Evolutionary conservation across 2,329 filamentous ascomycete species (phyloP).

Genomic region (Aspergillus flavus): DNA sequence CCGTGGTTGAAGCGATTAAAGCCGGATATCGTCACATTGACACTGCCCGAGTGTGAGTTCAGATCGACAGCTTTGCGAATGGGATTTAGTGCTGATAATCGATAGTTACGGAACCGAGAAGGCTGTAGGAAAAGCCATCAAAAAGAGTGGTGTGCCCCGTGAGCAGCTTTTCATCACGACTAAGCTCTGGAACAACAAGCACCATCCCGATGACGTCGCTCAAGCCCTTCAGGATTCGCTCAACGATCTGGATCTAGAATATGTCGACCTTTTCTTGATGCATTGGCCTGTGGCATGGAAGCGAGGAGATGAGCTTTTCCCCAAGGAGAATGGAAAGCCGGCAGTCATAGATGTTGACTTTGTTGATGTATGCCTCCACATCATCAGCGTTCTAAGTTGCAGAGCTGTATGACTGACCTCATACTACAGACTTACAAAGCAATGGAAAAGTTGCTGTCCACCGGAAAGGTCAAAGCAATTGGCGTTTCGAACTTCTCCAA

Average conservation of each 20-base stretch:
- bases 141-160: slow-evolving; percentile 64
- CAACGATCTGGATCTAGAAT: slow-evolving; percentile 64
- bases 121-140: slow-evolving; percentile 67
- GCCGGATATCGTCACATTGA: slow-evolving; percentile 60
- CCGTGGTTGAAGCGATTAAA: slow-evolving; percentile 52
- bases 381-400: not conserved
- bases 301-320: slow-evolving; percentile 50
- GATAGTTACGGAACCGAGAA: slow-evolving; percentile 64
- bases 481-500: slow-evolving; percentile 57
- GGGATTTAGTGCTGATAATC: slow-evolving; percentile 5
- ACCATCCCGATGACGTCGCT: slow-evolving; percentile 64
- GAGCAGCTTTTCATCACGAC: slow-evolving; percentile 68
- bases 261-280: slow-evolving; percentile 71
- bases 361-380: slow-evolving; percentile 44
- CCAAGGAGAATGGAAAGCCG: slow-evolving; percentile 49
- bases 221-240: slow-evolving; percentile 63
- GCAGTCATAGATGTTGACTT: slow-evolving; percentile 50
- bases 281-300: slow-evolving; percentile 65
- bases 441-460: slow-evolving; percentile 47
- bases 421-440: slow-evolving; percentile 52
- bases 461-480: slow-evolving; percentile 52
- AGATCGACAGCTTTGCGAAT: not conserved
- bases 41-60: slow-evolving; percentile 48
- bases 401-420: not conserved
- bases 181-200: slow-evolving; percentile 68